These are phyloP conservation scores for Raddia guianensis DNA, from an alignment of 176 grass and related monocot species.

Conservation along the genomic window DNA sequence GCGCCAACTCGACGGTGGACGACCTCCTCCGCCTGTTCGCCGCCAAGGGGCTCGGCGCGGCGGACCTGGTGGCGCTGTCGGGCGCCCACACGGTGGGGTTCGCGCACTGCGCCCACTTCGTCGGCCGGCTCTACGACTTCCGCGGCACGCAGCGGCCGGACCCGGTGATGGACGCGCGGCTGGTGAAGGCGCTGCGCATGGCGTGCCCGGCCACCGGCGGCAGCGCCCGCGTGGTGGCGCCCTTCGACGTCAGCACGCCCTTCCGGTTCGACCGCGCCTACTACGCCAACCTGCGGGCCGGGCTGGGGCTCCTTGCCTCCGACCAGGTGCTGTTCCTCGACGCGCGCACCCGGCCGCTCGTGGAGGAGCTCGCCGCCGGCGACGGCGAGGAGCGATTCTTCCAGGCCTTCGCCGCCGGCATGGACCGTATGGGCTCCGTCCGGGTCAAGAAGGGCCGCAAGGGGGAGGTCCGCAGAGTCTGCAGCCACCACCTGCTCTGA, in stretches of 20 bases:
- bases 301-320: constrained; percentile 72
- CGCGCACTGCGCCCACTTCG: constrained; percentile 76
- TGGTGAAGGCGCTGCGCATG: constrained; percentile 79
- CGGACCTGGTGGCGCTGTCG: constrained; percentile 59
- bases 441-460: constrained; percentile 86
- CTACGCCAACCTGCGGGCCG: constrained; percentile 72
- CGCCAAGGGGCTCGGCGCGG: constrained; percentile 53
- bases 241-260: constrained; percentile 72
- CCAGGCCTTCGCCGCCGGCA: constrained; percentile 53
- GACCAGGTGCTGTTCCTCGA: constrained; percentile 86
- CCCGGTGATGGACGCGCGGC: constrained; percentile 72
- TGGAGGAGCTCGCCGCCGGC: constrained; percentile 57
- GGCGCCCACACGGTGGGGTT: constrained; percentile 83
- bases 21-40: constrained; percentile 84
- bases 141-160: constrained; percentile 51
- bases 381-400: constrained; percentile 76
- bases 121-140: constrained; percentile 66
- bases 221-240: constrained; percentile 60
- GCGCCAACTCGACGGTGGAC: constrained; percentile 75
- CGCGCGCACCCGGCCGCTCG: constrained; percentile 59
- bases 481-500: constrained; percentile 56
- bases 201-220: constrained; percentile 64
- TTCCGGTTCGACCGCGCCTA: constrained; percentile 74
- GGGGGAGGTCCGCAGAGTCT: constrained; percentile 79
- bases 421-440: constrained; percentile 81